Evolutionary conservation across 441 rosid genomes (phyloP).

Genomic region (Erodium trifolium): DNA sequence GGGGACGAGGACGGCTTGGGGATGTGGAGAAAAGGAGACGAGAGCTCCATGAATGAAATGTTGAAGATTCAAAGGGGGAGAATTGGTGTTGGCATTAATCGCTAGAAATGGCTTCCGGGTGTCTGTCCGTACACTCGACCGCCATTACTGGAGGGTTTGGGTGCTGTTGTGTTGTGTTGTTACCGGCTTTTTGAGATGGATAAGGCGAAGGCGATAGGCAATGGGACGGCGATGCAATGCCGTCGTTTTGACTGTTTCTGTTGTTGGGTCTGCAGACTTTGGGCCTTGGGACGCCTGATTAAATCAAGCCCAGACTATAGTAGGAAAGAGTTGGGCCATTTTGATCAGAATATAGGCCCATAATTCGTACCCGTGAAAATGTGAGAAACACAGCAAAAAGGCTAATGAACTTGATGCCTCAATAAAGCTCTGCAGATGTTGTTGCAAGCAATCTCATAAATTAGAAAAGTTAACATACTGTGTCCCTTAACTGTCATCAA

Average conservation of each 20-base stretch:
- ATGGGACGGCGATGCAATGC: neutral
- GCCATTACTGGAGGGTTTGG: constrained; percentile 4
- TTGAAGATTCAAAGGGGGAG: neutral
- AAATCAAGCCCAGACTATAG: neutral
- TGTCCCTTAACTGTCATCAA: no score
- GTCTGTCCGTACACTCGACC: neutral
- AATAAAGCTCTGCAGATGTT: no score
- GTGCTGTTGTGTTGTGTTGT: neutral
- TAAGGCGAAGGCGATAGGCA: neutral
- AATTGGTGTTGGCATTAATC: neutral
- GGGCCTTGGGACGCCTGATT: neutral
- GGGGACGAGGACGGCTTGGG: constrained; percentile 21
- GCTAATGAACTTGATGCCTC: no score
- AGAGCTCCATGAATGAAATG: constrained; percentile 49
- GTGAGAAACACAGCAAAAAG: no score
- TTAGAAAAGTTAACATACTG: no score
- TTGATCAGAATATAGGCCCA: neutral
- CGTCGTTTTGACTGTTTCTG: neutral
- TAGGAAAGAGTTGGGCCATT: neutral
- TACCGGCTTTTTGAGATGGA: neutral
- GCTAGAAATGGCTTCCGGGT: neutral
- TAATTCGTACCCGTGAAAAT: neutral
- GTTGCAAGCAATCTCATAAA: no score
- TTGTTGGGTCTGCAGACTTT: no score
- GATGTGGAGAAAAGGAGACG: constrained; percentile 47